Conservation (phyloP, 805 yeast species). For the Tetrapisispora taiwanensis region DNA sequence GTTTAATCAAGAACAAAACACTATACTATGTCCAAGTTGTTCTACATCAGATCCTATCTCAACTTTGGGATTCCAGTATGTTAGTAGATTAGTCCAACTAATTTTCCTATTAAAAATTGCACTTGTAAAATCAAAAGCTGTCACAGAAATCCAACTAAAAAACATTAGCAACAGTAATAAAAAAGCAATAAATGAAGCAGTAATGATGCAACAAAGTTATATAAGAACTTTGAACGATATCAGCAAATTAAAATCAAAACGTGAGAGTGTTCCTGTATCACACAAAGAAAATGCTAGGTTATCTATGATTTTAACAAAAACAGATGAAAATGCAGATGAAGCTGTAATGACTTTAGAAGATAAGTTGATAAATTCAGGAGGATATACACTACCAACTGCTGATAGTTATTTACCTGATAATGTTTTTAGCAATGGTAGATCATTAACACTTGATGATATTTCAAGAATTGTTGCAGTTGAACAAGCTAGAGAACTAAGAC, state of each 20-base stretch:
- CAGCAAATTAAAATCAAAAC: slow-evolving; percentile 59
- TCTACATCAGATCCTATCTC: slow-evolving; percentile 41
- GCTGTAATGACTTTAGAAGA: slow-evolving; percentile 4
- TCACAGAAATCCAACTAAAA: slow-evolving; percentile 36
- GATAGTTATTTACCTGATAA: slow-evolving; percentile 38
- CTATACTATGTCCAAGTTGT: slow-evolving; percentile 55
- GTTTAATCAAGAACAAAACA: slow-evolving; percentile 30
- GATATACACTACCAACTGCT: slow-evolving; percentile 24
- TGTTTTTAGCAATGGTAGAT: slow-evolving; percentile 67
- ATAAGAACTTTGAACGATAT: slow-evolving; percentile 66
- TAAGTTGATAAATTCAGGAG: slow-evolving; percentile 8
- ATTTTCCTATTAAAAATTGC: slow-evolving; percentile 76
- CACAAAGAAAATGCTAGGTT: slow-evolving; percentile 54
- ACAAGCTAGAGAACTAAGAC: slow-evolving; percentile 86
- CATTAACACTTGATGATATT: slow-evolving; percentile 88
- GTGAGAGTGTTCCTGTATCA: slow-evolving; percentile 46
- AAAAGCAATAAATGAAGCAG: slow-evolving; percentile 9
- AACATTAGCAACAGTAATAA: slow-evolving; percentile 6
- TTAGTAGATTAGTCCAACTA: slow-evolving; percentile 64
- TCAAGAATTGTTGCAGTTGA: slow-evolving; percentile 96
- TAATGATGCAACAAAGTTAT: slow-evolving; percentile 40
- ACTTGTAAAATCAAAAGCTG: slow-evolving; percentile 56
- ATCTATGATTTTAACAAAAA: slow-evolving; percentile 54
- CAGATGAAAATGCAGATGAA: slow-evolving; percentile 21
- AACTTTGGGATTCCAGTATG: slow-evolving; percentile 45